Evolutionary conservation across 192 early-diverging fungal species (phyloP).

Genomic region (Coemansia sp.): DNA sequence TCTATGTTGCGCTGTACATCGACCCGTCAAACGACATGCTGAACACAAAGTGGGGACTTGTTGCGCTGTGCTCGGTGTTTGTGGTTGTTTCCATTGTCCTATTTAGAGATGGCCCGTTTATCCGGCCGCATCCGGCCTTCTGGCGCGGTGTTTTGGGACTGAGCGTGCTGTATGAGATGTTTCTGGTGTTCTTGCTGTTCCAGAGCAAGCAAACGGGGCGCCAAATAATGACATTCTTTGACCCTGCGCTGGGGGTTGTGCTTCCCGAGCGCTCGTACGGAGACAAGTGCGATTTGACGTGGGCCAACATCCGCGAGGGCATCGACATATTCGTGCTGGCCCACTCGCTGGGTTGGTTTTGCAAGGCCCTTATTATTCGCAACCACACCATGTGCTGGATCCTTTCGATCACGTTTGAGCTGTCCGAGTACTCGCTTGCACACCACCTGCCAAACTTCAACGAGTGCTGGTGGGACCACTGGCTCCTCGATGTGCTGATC

Average conservation of each 20-base stretch:
- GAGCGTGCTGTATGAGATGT: constrained; percentile 85
- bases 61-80: constrained; percentile 59
- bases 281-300: constrained; percentile 81
- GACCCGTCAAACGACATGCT: constrained; percentile 52
- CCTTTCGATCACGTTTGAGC: constrained; percentile 89
- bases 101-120: constrained; percentile 92
- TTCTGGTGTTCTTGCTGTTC: constrained; percentile 88
- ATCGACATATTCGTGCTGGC: constrained; percentile 93
- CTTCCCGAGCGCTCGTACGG: constrained; percentile 94
- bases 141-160: constrained; percentile 87
- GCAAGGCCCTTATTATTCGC: constrained; percentile 87
- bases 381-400: constrained; percentile 98
- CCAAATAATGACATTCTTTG: constrained; percentile 74
- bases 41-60: constrained; percentile 51
- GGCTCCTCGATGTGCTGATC: constrained; percentile 88
- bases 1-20: constrained; percentile 47
- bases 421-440: constrained; percentile 91
- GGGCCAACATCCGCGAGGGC: constrained; percentile 73
- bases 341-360: constrained; percentile 92
- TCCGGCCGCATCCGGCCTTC: constrained; percentile 89
- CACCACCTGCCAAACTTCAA: constrained; percentile 97
- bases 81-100: constrained; percentile 83
- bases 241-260: constrained; percentile 73
- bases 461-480: constrained; percentile 99
- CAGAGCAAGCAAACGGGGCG: constrained; percentile 89